These are phyloP conservation scores for Halophytophthora batemanensis DNA, from an alignment of 352 stramenopile genomes.

Conservation along the genomic window DNA sequence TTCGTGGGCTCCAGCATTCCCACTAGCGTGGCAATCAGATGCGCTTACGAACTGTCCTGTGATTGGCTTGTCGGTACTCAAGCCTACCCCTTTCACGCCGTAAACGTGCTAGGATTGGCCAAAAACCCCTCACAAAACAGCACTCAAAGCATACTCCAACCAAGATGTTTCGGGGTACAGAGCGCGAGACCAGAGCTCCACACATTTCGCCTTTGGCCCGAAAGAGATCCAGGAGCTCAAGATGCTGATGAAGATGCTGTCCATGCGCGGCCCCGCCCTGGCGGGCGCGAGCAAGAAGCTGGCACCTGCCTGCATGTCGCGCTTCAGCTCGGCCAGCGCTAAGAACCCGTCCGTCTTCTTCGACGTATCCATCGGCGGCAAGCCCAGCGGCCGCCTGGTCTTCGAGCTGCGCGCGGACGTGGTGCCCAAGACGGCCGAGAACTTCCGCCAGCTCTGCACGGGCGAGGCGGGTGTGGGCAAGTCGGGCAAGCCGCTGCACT, in stretches of 20 bases:
- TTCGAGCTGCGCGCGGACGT: slow-evolving; percentile 94
- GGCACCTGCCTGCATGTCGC: slow-evolving; percentile 15
- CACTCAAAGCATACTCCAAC: too few relatives aligned
- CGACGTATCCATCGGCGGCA: slow-evolving; percentile 94
- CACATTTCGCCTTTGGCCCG: too few relatives aligned
- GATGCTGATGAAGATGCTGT: slow-evolving; percentile 33
- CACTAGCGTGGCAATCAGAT: too few relatives aligned
- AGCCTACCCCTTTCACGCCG: too few relatives aligned
- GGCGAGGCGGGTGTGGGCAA: slow-evolving; percentile 93
- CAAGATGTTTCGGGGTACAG: too few relatives aligned
- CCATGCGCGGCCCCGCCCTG: slow-evolving; percentile 13
- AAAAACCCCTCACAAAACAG: too few relatives aligned
- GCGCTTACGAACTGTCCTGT: too few relatives aligned
- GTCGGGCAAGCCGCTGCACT: slow-evolving; percentile 76
- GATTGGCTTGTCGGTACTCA: too few relatives aligned
- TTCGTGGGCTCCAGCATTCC: not conserved
- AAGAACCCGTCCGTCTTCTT: slow-evolving; percentile 95
- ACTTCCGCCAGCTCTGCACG: slow-evolving; percentile 97
- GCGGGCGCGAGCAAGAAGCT: slow-evolving; percentile 23
- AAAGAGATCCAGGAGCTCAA: not conserved
- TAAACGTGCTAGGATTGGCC: too few relatives aligned
- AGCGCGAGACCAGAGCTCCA: too few relatives aligned
- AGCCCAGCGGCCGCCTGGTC: slow-evolving; percentile 78
- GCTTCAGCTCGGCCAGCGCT: slow-evolving; percentile 60
- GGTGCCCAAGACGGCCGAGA: slow-evolving; percentile 98